phyloP scores from a whole-genome alignment of 1,139 yeast species.

The Protomyces gravidus region DNA sequence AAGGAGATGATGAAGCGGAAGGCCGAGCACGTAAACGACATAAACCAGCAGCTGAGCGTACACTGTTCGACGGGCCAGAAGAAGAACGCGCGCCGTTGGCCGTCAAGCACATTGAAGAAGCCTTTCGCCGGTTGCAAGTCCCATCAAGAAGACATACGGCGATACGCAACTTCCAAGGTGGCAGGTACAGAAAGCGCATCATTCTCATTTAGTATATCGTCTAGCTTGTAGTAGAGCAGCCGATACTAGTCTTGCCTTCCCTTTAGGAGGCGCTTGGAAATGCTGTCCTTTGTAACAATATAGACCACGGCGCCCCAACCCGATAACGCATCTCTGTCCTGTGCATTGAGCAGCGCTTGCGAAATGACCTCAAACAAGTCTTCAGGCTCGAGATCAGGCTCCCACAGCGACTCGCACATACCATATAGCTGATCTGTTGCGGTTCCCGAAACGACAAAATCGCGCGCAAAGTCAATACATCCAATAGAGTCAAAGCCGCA shows the following conservation, averaged over 20 bases:
- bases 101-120: conserved; percentile 84
- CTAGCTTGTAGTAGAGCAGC: not conserved
- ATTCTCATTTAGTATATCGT: conserved; percentile 3
- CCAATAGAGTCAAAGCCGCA: conserved; percentile 97
- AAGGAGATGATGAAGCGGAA: conserved; percentile 38
- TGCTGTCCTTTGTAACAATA: conserved; percentile 86
- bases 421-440: conserved; percentile 95
- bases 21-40: conserved; percentile 52
- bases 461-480: conserved; percentile 90
- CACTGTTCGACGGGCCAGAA: conserved; percentile 86
- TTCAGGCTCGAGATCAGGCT: conserved; percentile 59
- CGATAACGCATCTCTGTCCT: conserved; percentile 93
- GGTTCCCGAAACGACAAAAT: conserved; percentile 95
- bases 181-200: conserved; percentile 11
- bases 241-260: conserved; percentile 75
- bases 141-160: conserved; percentile 12
- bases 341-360: conserved; percentile 89
- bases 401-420: conserved; percentile 55
- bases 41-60: conserved; percentile 46
- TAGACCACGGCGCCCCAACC: conserved; percentile 99
- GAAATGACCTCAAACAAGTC: conserved; percentile 93
- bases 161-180: conserved; percentile 14
- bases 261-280: conserved; percentile 76
- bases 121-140: conserved; percentile 74
- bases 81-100: conserved; percentile 76